These are phyloP conservation scores for Pyronema omphalodes DNA, from an alignment of 495 filamentous ascomycete species.

Conservation along the genomic window DNA sequence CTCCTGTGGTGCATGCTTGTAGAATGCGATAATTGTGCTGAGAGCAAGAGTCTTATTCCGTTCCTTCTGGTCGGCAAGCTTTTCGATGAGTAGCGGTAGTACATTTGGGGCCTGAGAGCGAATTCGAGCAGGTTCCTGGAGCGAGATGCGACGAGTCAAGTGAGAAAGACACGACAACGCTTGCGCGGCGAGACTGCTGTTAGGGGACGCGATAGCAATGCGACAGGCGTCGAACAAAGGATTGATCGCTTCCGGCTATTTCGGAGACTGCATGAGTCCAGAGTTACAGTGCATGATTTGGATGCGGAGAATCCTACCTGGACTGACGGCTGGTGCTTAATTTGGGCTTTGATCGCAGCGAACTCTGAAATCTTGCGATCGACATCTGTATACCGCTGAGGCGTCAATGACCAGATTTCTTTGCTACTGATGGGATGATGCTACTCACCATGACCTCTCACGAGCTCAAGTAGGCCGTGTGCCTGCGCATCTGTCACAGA, in stretches of 20 bases:
- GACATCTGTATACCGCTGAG: conserved; percentile 10
- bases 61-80: conserved; percentile 76
- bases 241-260: conserved; percentile 20
- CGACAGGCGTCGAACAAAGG: conserved; percentile 22
- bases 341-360: conserved; percentile 19
- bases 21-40: conserved; percentile 56
- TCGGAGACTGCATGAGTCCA: background rate
- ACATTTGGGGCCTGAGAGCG: conserved; percentile 44
- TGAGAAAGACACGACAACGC: conserved; percentile 61
- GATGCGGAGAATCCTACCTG: conserved; percentile 10
- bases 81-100: conserved; percentile 59
- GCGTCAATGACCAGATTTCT: background rate
- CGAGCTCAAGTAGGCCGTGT: conserved; percentile 20
- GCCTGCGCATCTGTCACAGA: conserved; percentile 21
- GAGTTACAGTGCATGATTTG: background rate
- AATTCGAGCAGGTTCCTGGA: conserved; percentile 58
- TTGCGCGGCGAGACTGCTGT: conserved; percentile 20
- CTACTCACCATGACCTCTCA: conserved; percentile 18
- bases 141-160: conserved; percentile 58
- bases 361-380: conserved; percentile 23
- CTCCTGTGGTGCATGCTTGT: conserved; percentile 44
- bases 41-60: conserved; percentile 52
- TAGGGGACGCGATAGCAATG: conserved; percentile 16
- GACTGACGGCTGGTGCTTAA: conserved; percentile 20
- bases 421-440: background rate